A percentile compares a stretch with the other conserved stretches of the same genome.
Conservation (phyloP, 2,329 filamentous ascomycete genomes). For the Sporothrix humicola region DNA sequence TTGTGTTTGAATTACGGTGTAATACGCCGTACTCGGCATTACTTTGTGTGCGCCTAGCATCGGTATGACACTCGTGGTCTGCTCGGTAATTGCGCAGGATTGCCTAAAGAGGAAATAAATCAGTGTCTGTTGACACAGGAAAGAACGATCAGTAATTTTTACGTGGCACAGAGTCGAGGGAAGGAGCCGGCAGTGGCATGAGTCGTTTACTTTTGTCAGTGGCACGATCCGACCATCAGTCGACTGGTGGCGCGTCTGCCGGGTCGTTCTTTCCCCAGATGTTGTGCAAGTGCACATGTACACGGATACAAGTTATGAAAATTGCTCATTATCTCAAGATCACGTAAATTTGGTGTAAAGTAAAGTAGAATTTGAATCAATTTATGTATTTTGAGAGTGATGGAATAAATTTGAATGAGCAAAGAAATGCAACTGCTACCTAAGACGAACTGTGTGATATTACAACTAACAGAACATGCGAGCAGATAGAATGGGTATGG, state of each 20-base stretch:
- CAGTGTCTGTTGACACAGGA: background rate
- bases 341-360: no score
- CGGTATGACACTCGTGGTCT: no score
- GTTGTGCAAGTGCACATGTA: background rate
- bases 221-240: conserved; percentile 4
- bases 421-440: background rate
- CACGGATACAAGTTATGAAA: background rate
- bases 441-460: background rate
- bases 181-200: background rate
- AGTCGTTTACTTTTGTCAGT: background rate
- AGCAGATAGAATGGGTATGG: background rate
- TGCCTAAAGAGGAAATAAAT: background rate
- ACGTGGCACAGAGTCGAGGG: background rate
- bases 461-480: conserved; percentile 4
- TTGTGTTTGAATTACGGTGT: background rate
- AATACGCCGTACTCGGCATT: background rate
- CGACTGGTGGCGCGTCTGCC: background rate
- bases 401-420: background rate
- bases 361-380: background rate
- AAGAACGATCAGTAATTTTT: background rate
- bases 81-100: background rate
- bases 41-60: no score
- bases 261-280: background rate
- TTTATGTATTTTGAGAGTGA: background rate
- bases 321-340: no score